Conservation (phyloP, 2,329 filamentous ascomycete species). For the Pseudogymnoascus sp. region DNA sequence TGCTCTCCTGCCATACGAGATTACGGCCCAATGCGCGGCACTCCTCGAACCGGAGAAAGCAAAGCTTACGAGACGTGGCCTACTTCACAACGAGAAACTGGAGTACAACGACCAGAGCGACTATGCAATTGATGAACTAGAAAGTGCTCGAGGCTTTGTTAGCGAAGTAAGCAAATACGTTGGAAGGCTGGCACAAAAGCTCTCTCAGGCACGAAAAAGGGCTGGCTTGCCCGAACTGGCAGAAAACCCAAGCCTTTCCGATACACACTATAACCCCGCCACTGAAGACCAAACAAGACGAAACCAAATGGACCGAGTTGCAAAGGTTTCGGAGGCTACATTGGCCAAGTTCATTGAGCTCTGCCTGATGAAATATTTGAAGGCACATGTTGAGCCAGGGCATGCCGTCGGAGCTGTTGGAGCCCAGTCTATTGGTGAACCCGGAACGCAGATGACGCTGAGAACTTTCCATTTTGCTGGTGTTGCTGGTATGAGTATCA, state of each 20-base stretch:
- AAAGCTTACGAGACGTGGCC: conserved; percentile 54
- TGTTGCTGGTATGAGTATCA: conserved; percentile 99
- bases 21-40: conserved; percentile 60
- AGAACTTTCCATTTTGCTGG: conserved; percentile 99
- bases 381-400: conserved; percentile 85
- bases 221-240: conserved; percentile 45
- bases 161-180: conserved; percentile 72
- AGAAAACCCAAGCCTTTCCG: conserved; percentile 30
- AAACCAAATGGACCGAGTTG: conserved; percentile 57
- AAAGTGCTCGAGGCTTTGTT: conserved; percentile 78
- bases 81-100: conserved; percentile 57
- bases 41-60: conserved; percentile 63
- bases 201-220: conserved; percentile 48
- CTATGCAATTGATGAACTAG: conserved; percentile 67
- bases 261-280: conserved; percentile 27
- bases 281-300: conserved; percentile 26
- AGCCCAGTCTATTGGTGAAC: conserved; percentile 95
- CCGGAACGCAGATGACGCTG: conserved; percentile 97
- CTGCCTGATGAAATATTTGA: conserved; percentile 84
- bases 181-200: conserved; percentile 52
- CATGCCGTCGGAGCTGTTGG: conserved; percentile 95
- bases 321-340: conserved; percentile 73
- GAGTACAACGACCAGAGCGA: conserved; percentile 65
- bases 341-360: conserved; percentile 70
- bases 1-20: conserved; percentile 68